These are phyloP conservation scores for Kwoniella mangroviensis DNA, from an alignment of 768 basidiomycete species.

Conservation along the genomic window DNA sequence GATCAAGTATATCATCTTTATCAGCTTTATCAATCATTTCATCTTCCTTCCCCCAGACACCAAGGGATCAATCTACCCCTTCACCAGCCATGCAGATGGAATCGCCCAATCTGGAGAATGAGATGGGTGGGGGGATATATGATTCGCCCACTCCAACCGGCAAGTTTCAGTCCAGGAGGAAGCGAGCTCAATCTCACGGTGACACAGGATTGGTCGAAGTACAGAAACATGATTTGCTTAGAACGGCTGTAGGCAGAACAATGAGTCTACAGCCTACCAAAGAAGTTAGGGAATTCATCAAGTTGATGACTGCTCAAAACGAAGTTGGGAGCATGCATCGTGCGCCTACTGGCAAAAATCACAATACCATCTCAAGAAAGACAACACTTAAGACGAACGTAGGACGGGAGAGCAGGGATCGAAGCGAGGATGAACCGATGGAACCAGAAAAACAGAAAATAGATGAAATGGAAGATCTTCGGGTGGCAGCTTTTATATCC, in stretches of 20 bases:
- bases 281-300: constrained; percentile 24
- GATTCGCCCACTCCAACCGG: constrained; percentile 6
- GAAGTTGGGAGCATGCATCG: background rate
- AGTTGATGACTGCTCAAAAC: constrained; percentile 15
- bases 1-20: constrained; percentile 33
- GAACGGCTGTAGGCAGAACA: constrained; percentile 36
- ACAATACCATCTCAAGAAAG: no score
- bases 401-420: no score
- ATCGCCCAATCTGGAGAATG: background rate
- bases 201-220: constrained; percentile 3
- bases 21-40: constrained; percentile 34
- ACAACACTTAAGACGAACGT: no score
- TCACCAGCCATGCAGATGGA: background rate
- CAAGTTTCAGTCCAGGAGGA: constrained; percentile 17
- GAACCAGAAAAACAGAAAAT: background rate
- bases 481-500: constrained; percentile 17
- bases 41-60: constrained; percentile 33
- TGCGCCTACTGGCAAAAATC: no score
- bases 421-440: background rate
- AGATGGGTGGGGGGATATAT: background rate
- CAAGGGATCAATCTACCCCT: constrained; percentile 11
- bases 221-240: constrained; percentile 27
- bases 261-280: constrained; percentile 35
- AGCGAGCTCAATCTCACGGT: constrained; percentile 24
- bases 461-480: constrained; percentile 13